Base-by-base conservation (phyloP, 768 basidiomycete genomes). In the Cystofilobasidium ferigula region DNA sequence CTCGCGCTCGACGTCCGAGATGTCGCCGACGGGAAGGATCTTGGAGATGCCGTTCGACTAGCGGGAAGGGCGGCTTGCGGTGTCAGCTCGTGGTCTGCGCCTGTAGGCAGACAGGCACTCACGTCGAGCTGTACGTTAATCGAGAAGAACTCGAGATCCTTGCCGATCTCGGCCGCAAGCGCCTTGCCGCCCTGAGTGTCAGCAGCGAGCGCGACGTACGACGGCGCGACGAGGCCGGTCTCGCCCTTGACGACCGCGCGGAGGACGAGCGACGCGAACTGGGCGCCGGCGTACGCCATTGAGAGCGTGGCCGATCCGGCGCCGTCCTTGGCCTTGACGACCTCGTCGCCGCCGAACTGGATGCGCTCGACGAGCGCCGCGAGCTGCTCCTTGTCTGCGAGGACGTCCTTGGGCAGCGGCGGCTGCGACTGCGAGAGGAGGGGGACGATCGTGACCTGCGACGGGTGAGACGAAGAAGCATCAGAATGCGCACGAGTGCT, bases 371-470 rank as follows among this genome's bases (percentile, higher is more conserved):
- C 86, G 69, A 97, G 82, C 74, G 84, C 83, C 34, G 83, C 80
- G 74, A 86, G 87, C 40, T 76, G 80, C 76, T 90, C 88, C 68
- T 88, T 87, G 56, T 80, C 75, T 35, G 56, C 69, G 57, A 76
- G 71, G 74, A 97, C 78, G n/a, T 72, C 76, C 77, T 86, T 85
- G 69, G 88, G 89, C 70, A 83, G 75, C 18, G 65, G 58, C 28
- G 67, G 67, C 40, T 77, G 62, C 35, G 82, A 82, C 78, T 99
- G 94, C 24, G 89, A 91, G 72, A 99, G 85, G 59, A 99, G 82
- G 43, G 94, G 94, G 30, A 99, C 88, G 74, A 99, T 99, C 69
- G 94, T 99, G n/a, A n/a, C n/a, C n/a, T n/a, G n/a, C n/a, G n/a
- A n/a, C n/a, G n/a, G n/a, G n/a, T n/a, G n/a, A n/a, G n/a, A n/a